phyloP scores from a whole-genome alignment of 768 basidiomycete genomes.

The Hortiboletus campestris region DNA sequence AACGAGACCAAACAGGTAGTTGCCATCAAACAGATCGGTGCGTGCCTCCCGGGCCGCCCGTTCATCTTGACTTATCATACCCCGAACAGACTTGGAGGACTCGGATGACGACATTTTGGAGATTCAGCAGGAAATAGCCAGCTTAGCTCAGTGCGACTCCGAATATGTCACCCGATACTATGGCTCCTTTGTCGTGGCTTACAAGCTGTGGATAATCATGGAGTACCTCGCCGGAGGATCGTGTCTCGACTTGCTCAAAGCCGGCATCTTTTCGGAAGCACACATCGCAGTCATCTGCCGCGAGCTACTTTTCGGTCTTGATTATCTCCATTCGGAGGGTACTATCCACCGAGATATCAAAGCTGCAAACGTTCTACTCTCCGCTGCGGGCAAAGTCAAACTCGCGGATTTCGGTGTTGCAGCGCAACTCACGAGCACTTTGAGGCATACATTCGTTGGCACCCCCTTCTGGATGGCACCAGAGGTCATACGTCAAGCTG shows the following conservation, averaged over 20 bases:
- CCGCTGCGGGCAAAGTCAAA: constrained; percentile 90
- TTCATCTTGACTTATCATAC: constrained; percentile 1
- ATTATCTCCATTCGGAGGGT: constrained; percentile 93
- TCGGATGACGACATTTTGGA: constrained; percentile 98
- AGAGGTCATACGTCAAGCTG: constrained; percentile 95
- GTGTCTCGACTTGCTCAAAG: constrained; percentile 92
- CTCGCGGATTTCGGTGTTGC: constrained; percentile 99
- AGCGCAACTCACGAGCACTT: constrained; percentile 90
- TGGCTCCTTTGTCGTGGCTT: constrained; percentile 93
- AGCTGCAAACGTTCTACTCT: constrained; percentile 92
- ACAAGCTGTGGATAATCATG: constrained; percentile 99
- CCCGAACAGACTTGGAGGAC: constrained; percentile 81
- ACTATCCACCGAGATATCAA: constrained; percentile 99
- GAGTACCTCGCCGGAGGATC: constrained; percentile 99
- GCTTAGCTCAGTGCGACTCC: constrained; percentile 92
- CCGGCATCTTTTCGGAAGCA: constrained; percentile 84
- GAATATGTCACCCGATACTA: constrained; percentile 97
- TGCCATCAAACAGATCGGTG: constrained; percentile 97
- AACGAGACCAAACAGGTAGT: constrained; percentile 93
- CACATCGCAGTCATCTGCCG: constrained; percentile 95
- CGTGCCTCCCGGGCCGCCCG: constrained; percentile 27
- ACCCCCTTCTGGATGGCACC: constrained; percentile 99
- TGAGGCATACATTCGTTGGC: constrained; percentile 96
- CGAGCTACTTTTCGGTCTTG: constrained; percentile 88
- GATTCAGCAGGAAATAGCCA: constrained; percentile 98